Evolutionary conservation across 345 rosid genomes (phyloP), one percentile per base, ranked within the genome.

Genomic region (Populus nigra): DNA sequence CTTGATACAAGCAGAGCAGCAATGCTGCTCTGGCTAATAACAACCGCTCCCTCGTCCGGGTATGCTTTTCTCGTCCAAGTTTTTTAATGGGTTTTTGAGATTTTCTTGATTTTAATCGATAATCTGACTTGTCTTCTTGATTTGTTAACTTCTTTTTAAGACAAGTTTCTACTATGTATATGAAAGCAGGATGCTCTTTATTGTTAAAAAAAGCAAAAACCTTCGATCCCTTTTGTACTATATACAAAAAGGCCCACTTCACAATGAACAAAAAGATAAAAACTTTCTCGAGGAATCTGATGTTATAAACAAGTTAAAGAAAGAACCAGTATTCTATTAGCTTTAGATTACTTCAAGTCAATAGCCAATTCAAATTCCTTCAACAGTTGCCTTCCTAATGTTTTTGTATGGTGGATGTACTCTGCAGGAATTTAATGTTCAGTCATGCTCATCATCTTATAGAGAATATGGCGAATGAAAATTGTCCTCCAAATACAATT

Each of bases 331-430:
- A 85, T 87, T 13, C 72, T 78, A 1, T 69, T 77, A 65, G 91
- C 98, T 82, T 78, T 92, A 65, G 79, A 85, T 20, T 91, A 79
- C 83, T 95, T 93, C 89, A 87, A 79, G 78, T 88, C 89, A 62
- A 65, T 89, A 33, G 86, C 97, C 39, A 90, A 91, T 82, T 90
- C 91, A 23, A 85, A 87, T 47, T 57, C 88, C 38, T 93, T 95
- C 77, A 85, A 83, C 66, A 90, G 97, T 73, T 90, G 92, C 81
- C 77, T 20, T 78, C 98, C 97, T 41, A 93, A 93, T 73, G 90
- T 87, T 75, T 92, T 92, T 86, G 91, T 85, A 93, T 95, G 98
- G 90, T 95, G 65, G 85, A 88, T 77, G 89, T 84, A 61, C 92
- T 93, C 74, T 95, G 98, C 76, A 79, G 81, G 75, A 90, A 86